phyloP scores from a whole-genome alignment of 2,329 filamentous ascomycete genomes.

The Raffaelea ambrosiae region DNA sequence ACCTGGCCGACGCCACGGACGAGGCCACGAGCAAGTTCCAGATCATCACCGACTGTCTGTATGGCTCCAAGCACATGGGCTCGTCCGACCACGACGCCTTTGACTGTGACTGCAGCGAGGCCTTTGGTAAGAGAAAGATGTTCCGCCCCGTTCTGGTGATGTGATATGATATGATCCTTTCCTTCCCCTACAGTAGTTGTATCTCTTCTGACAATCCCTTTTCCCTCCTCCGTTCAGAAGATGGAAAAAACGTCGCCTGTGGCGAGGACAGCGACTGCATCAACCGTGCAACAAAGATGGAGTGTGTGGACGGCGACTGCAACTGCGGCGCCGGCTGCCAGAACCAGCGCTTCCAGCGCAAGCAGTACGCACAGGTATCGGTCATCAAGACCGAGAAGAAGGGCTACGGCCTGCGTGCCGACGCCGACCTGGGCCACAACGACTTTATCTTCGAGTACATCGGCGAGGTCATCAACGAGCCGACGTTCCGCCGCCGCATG shows the following conservation, averaged over 20 bases:
- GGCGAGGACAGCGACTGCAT: constrained; percentile 97
- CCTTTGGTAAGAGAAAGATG: too few relatives aligned
- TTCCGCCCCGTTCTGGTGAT: too few relatives aligned
- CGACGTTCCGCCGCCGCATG: constrained; percentile 81
- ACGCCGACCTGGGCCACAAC: constrained; percentile 66
- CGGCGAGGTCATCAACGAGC: constrained; percentile 93
- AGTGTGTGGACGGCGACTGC: constrained; percentile 75
- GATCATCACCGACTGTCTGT: constrained; percentile 76
- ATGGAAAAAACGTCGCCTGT: constrained; percentile 71
- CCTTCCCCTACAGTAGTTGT: constrained; percentile 8
- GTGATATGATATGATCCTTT: constrained; percentile 65
- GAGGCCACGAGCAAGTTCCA: constrained; percentile 72
- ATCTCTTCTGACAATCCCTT: constrained; percentile 11
- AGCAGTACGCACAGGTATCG: constrained; percentile 80
- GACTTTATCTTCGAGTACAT: constrained; percentile 99
- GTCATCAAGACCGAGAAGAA: constrained; percentile 99
- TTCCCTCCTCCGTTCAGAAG: constrained; percentile 31
- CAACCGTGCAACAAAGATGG: constrained; percentile 96
- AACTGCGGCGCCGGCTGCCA: constrained; percentile 83
- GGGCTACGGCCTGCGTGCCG: constrained; percentile 81
- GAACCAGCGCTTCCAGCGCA: constrained; percentile 89
- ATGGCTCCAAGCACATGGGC: constrained; percentile 85
- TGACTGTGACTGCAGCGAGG: constrained; percentile 90
- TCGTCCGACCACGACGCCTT: constrained; percentile 82
- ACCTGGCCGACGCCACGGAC: constrained; percentile 69